Conservation (phyloP, 371 early-diverging fungal species). For the Circinella umbellata region DNA sequence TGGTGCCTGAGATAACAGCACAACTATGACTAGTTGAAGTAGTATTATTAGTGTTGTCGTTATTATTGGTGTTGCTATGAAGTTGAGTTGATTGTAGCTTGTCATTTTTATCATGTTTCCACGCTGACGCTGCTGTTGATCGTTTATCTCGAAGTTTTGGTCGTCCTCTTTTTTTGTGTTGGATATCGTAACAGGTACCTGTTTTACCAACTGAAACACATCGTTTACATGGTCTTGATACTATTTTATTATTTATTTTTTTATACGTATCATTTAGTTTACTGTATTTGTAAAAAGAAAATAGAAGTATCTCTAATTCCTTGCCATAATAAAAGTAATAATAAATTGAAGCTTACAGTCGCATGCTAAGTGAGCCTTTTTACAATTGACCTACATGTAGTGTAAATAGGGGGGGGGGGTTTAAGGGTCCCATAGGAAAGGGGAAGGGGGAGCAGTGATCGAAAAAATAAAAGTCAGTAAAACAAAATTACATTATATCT, state of each 20-base stretch:
- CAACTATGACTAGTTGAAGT: not conserved
- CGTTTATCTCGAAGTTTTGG: constrained; percentile 70
- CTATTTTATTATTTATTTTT: constrained; percentile 31
- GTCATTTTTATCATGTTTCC: not conserved
- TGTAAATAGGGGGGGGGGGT: not conserved
- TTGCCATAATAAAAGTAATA: not conserved
- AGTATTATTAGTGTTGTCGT: not conserved
- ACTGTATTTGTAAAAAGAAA: not conserved
- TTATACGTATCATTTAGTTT: not conserved
- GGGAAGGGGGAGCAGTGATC: too few species aligned
- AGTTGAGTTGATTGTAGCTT: constrained; percentile 1
- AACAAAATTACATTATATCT: too few species aligned
- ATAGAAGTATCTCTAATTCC: too few species aligned
- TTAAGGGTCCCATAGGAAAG: not conserved
- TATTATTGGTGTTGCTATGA: not conserved
- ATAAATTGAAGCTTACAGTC: constrained; percentile 23
- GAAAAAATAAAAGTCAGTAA: too few species aligned
- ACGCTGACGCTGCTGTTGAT: constrained; percentile 9
- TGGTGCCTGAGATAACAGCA: not conserved
- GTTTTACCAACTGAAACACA: constrained; percentile 75
- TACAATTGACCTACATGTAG: constrained; percentile 29
- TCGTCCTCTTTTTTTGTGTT: constrained; percentile 83
- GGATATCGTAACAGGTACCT: constrained; percentile 79
- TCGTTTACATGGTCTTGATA: constrained; percentile 76
- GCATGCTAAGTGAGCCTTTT: constrained; percentile 38